phyloP scores from a whole-genome alignment of 2,329 filamentous ascomycete species.

The Phoma sp. region DNA sequence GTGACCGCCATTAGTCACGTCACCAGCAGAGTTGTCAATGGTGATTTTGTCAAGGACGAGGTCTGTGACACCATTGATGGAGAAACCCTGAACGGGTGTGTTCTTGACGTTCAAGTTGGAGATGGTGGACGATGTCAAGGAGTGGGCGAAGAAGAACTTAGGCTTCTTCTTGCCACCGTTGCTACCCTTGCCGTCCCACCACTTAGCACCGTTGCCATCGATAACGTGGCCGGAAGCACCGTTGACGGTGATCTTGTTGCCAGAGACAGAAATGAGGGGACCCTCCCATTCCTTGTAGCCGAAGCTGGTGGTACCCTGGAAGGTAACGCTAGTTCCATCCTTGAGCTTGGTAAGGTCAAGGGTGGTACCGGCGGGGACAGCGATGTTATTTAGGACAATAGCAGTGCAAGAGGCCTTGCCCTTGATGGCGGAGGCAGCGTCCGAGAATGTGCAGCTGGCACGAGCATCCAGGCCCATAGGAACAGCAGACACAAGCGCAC shows the following conservation, averaged over 20 bases:
- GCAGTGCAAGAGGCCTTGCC: conserved; percentile 61
- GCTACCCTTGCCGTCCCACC: conserved; percentile 59
- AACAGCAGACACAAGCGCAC: conserved; percentile 40
- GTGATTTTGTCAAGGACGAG: conserved; percentile 60
- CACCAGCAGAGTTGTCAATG: conserved; percentile 66
- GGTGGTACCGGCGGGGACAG: conserved; percentile 65
- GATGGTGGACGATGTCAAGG: conserved; percentile 60
- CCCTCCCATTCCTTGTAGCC: conserved; percentile 71
- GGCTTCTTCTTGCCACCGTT: conserved; percentile 56
- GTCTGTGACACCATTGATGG: conserved; percentile 53
- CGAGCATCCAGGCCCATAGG: conserved; percentile 39
- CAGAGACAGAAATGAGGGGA: conserved; percentile 68
- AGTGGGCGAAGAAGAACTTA: conserved; percentile 65
- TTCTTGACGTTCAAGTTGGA: conserved; percentile 61
- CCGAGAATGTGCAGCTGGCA: conserved; percentile 64
- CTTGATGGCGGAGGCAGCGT: conserved; percentile 57
- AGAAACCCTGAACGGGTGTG: conserved; percentile 63
- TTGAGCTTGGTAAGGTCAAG: conserved; percentile 65
- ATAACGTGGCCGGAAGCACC: conserved; percentile 63
- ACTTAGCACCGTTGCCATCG: conserved; percentile 63
- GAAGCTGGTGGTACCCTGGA: conserved; percentile 72
- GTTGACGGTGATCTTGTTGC: conserved; percentile 65
- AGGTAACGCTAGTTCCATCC: conserved; percentile 64
- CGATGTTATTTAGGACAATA: conserved; percentile 62
- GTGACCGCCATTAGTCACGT: conserved; percentile 47